These are phyloP conservation scores for Podaxis sp. DNA, from an alignment of 768 basidiomycete species.

Conservation along the genomic window DNA sequence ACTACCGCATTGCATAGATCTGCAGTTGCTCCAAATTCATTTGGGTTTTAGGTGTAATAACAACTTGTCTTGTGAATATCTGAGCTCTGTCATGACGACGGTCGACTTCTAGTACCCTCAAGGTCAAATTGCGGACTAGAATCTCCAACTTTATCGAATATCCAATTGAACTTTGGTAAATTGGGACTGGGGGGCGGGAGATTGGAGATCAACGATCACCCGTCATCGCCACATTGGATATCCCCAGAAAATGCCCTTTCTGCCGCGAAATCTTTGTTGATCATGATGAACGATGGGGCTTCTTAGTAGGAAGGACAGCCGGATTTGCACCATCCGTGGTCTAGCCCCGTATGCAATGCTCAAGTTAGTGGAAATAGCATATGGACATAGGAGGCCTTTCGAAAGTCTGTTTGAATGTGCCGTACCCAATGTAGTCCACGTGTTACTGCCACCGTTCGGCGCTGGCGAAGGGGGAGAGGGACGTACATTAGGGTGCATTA, in stretches of 20 bases:
- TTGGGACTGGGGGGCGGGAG: not conserved
- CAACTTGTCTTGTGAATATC: not conserved
- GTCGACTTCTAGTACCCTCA: not conserved
- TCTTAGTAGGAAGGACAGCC: not conserved
- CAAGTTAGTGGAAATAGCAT: not conserved
- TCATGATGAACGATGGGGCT: not conserved
- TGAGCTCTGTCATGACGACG: not conserved
- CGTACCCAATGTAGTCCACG: not conserved
- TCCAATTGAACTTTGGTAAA: not conserved
- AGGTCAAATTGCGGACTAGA: not conserved
- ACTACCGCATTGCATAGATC: constrained; percentile 1
- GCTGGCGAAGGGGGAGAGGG: not conserved
- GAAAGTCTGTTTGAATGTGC: constrained; percentile 1
- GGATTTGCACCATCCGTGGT: not conserved
- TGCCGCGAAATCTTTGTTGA: constrained; percentile 6
- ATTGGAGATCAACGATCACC: not conserved
- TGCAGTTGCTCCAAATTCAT: not conserved
- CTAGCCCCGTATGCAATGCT: not conserved
- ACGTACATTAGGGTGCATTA: not conserved
- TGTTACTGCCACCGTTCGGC: not conserved
- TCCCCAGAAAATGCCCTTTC: not conserved
- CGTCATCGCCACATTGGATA: not conserved
- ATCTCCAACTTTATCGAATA: not conserved
- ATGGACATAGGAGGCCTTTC: constrained; percentile 1
- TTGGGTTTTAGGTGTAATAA: constrained; percentile 7